These are phyloP conservation scores for Paspalum vaginatum DNA, from an alignment of 176 grass and related monocot genomes.

Conservation along the genomic window DNA sequence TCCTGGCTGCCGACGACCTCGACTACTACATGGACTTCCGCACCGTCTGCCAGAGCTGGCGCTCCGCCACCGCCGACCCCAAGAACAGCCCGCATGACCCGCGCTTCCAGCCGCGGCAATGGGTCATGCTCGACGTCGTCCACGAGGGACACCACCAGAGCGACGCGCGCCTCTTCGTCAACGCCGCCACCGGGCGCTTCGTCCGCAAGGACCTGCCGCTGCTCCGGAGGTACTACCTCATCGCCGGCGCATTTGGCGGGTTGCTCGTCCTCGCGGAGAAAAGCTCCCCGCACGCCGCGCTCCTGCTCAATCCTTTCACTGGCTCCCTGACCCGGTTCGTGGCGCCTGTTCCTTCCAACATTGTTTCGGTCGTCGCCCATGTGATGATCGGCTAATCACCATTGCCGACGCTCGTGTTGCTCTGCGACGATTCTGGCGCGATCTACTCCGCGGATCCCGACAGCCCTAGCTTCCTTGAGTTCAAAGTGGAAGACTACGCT, in stretches of 20 bases:
- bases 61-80: conserved; percentile 11
- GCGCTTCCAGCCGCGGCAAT: background rate
- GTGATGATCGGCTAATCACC: background rate
- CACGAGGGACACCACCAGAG: background rate
- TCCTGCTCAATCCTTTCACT: conserved; percentile 4
- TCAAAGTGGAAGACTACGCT: too few relatives aligned
- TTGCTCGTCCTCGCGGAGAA: background rate
- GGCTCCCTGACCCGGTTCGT: background rate
- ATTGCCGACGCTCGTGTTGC: background rate
- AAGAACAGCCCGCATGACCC: background rate
- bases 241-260: background rate
- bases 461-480: background rate
- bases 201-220: conserved; percentile 10
- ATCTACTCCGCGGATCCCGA: background rate
- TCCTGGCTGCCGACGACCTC: background rate
- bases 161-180: conserved; percentile 5
- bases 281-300: background rate
- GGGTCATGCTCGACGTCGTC: conserved; percentile 2
- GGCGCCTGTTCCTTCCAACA: background rate
- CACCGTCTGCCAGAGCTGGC: background rate
- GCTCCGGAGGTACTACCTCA: background rate
- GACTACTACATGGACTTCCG: conserved; percentile 14
- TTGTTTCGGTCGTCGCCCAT: background rate
- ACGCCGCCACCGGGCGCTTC: background rate
- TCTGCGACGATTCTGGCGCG: background rate